Conservation (phyloP, 192 early-diverging fungal species). For the Spizellomyces punctatus region DNA sequence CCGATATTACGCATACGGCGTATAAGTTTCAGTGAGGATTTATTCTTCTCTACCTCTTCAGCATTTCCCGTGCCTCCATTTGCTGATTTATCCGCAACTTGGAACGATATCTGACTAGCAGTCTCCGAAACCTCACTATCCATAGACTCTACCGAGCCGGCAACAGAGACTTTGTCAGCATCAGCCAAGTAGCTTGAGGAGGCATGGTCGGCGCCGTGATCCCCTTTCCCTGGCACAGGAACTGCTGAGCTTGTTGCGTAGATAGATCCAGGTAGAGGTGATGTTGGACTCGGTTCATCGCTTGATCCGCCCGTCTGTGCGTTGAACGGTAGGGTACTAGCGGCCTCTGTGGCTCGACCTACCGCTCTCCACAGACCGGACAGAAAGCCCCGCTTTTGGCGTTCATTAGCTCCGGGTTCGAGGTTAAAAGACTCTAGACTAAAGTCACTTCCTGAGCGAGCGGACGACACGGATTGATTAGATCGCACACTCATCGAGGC, state of each 20-base stretch:
- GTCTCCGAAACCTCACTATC: conserved; percentile 28
- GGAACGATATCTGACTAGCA: not conserved
- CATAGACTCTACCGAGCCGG: conserved; percentile 3
- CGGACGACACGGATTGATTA: conserved; percentile 5
- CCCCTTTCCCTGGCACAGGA: no score
- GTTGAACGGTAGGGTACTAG: not conserved
- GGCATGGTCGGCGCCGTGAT: no score
- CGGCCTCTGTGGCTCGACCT: conserved; percentile 9
- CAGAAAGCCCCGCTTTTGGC: conserved; percentile 21
- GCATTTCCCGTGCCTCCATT: not conserved
- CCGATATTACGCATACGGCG: conserved; percentile 32
- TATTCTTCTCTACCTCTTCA: conserved; percentile 28
- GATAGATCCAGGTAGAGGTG: not conserved
- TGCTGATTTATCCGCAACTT: not conserved
- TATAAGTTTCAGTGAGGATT: conserved; percentile 33
- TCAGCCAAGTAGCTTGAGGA: not conserved
- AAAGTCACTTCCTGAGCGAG: conserved; percentile 8
- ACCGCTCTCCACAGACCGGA: conserved; percentile 31
- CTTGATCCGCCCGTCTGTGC: not conserved
- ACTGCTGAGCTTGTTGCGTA: no score
- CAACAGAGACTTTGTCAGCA: not conserved
- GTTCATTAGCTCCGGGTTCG: conserved; percentile 9
- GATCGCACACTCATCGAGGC: conserved; percentile 4
- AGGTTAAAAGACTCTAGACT: conserved; percentile 35
- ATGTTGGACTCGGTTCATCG: not conserved